Evolutionary conservation across 192 early-diverging fungal genomes (phyloP).

Genomic region (Linnemannia elongata): DNA sequence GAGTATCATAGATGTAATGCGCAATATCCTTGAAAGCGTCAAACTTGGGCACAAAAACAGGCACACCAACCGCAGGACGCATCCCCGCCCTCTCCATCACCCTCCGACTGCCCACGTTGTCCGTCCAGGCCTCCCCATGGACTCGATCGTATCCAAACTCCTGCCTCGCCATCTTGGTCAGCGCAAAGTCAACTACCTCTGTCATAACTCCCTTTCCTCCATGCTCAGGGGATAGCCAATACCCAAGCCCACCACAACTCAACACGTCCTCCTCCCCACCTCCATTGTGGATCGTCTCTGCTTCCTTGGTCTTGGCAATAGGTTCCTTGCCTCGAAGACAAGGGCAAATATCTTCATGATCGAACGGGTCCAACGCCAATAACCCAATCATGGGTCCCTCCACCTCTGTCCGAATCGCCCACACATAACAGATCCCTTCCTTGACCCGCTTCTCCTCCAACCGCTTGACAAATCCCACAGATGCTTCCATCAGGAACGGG

Average conservation of each 20-base stretch:
- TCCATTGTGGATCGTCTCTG: neutral
- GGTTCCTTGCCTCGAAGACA: neutral
- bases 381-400: conserved; percentile 39
- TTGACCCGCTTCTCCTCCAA: neutral
- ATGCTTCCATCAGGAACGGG: conserved; percentile 19
- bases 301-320: neutral
- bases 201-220: conserved; percentile 33
- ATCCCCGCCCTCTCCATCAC: conserved; percentile 39
- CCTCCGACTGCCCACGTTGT: conserved; percentile 23
- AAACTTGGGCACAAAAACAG: conserved; percentile 44
- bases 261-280: neutral
- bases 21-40: conserved; percentile 18
- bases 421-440: neutral
- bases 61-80: conserved; percentile 11
- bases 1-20: conserved; percentile 21
- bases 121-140: conserved; percentile 31
- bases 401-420: conserved; percentile 26
- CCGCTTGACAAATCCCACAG: conserved; percentile 17
- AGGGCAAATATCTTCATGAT: conserved; percentile 17
- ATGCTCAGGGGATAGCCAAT: conserved; percentile 36
- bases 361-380: conserved; percentile 12
- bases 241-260: conserved; percentile 23
- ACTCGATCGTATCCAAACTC: conserved; percentile 34
- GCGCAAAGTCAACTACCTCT: conserved; percentile 16
- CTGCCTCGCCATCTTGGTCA: neutral